A percentile compares a stretch with the other conserved stretches of the same genome.
phyloP scores from a whole-genome alignment of 768 basidiomycete genomes.

The Melanogaster broomeanus region DNA sequence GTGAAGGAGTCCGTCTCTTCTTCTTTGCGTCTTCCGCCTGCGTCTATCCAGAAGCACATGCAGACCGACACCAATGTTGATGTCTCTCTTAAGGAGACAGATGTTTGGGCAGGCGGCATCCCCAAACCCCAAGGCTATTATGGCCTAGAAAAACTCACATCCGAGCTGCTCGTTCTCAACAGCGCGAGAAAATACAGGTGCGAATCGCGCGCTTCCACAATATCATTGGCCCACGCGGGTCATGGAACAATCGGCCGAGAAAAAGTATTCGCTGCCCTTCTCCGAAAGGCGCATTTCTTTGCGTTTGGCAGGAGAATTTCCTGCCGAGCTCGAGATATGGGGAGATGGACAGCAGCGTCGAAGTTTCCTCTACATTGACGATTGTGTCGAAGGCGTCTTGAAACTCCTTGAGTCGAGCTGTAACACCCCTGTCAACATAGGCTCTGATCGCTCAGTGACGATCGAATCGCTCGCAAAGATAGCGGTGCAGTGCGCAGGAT shows the following conservation, averaged over 20 bases:
- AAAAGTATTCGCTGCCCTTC: conserved; percentile 57
- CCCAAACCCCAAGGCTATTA: conserved; percentile 57
- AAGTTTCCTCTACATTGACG: conserved; percentile 57
- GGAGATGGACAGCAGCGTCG: conserved; percentile 54
- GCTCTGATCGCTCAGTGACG: conserved; percentile 45
- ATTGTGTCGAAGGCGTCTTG: conserved; percentile 53
- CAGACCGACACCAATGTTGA: conserved; percentile 37
- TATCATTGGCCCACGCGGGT: conserved; percentile 54
- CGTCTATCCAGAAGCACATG: conserved; percentile 50
- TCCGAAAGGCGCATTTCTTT: conserved; percentile 52
- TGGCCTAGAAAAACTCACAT: conserved; percentile 56
- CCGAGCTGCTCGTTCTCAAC: conserved; percentile 46
- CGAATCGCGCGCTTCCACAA: conserved; percentile 61
- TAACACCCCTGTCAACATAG: conserved; percentile 47
- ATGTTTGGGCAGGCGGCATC: conserved; percentile 40
- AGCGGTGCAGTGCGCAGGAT: conserved; percentile 35
- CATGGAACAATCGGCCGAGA: conserved; percentile 57
- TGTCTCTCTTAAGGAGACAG: conserved; percentile 47
- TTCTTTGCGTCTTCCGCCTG: conserved; percentile 62
- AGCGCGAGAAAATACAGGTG: conserved; percentile 36
- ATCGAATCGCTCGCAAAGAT: conserved; percentile 45
- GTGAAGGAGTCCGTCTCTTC: conserved; percentile 43
- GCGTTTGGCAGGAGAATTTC: conserved; percentile 2
- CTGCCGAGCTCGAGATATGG: conserved; percentile 51
- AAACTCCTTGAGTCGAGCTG: conserved; percentile 42